Percentiles rank a stretch among this genome's conserved stretches.
Evolutionary conservation across 176 grass and related monocot species (phyloP).

Genomic region (Secale cereale): DNA sequence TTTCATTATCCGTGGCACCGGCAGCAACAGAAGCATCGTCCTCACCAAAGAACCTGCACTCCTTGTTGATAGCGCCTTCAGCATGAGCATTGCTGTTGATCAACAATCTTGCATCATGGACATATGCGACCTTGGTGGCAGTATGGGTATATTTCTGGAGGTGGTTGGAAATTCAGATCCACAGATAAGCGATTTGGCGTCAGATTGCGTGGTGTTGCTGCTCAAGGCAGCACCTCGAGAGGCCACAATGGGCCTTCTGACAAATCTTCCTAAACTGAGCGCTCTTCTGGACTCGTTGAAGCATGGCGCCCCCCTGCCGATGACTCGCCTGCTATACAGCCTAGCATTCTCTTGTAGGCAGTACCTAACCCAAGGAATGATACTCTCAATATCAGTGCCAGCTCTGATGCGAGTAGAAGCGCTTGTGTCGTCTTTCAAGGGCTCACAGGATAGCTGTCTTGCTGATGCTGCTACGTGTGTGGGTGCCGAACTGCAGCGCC

Average conservation of each 20-base stretch:
- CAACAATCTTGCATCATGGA: constrained; percentile 80
- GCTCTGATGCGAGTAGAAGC: constrained; percentile 73
- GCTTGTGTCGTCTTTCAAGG: constrained; percentile 56
- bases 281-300: constrained; percentile 55
- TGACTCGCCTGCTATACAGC: constrained; percentile 74
- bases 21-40: constrained; percentile 64
- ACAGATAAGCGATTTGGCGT: constrained; percentile 78
- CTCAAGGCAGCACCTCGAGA: constrained; percentile 80
- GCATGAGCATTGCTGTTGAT: constrained; percentile 89
- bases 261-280: constrained; percentile 71
- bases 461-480: constrained; percentile 63
- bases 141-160: constrained; percentile 81
- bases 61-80: constrained; percentile 71
- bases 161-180: constrained; percentile 49
- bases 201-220: constrained; percentile 73
- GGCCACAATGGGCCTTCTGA: constrained; percentile 72
- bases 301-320: constrained; percentile 34
- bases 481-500: constrained; percentile 58
- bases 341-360: constrained; percentile 85
- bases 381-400: constrained; percentile 73
- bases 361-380: constrained; percentile 88
- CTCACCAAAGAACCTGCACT: constrained; percentile 83
- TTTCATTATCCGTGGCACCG: constrained; percentile 72
- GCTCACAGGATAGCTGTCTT: constrained; percentile 53
- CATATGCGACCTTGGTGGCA: constrained; percentile 82